phyloP scores from a whole-genome alignment of 202 grass and related monocot genomes.

The Schoenoplectus triqueter region DNA sequence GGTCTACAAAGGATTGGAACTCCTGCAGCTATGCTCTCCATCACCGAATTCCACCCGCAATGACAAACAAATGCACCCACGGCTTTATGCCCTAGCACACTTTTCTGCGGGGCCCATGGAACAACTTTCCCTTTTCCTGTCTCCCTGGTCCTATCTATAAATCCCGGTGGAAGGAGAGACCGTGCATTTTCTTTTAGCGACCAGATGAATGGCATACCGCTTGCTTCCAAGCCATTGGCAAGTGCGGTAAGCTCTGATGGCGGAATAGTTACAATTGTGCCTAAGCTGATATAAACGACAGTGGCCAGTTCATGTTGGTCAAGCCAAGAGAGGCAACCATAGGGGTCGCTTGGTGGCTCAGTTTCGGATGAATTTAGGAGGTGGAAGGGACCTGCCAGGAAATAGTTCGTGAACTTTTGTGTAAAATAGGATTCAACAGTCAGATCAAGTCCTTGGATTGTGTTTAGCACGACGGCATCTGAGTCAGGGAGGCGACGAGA shows the following conservation, averaged over 20 bases:
- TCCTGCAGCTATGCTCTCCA: conserved; percentile 23
- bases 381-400: conserved; percentile 63
- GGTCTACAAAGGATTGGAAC: conserved; percentile 32
- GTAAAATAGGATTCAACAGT: conserved; percentile 33
- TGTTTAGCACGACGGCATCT: conserved; percentile 55
- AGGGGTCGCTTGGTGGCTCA: conserved; percentile 23
- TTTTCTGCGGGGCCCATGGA: conserved; percentile 64
- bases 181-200: conserved; percentile 56
- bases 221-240: conserved; percentile 49
- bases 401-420: conserved; percentile 35
- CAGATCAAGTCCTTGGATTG: conserved; percentile 51
- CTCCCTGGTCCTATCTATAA: conserved; percentile 36
- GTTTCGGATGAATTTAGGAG: conserved; percentile 43
- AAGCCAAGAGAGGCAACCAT: conserved; percentile 70
- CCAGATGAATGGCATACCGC: conserved; percentile 57
- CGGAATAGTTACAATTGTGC: conserved; percentile 43
- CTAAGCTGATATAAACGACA: conserved; percentile 72
- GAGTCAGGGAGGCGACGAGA: conserved; percentile 33
- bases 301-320: conserved; percentile 36
- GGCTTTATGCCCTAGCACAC: conserved; percentile 56
- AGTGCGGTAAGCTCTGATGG: conserved; percentile 48
- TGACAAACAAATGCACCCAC: conserved; percentile 69
- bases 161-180: conserved; percentile 59
- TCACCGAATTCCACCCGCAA: conserved; percentile 47
- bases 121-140: conserved; percentile 45